Conservation (phyloP, 768 basidiomycete genomes). For the Candolleomyces eurysporus region DNA sequence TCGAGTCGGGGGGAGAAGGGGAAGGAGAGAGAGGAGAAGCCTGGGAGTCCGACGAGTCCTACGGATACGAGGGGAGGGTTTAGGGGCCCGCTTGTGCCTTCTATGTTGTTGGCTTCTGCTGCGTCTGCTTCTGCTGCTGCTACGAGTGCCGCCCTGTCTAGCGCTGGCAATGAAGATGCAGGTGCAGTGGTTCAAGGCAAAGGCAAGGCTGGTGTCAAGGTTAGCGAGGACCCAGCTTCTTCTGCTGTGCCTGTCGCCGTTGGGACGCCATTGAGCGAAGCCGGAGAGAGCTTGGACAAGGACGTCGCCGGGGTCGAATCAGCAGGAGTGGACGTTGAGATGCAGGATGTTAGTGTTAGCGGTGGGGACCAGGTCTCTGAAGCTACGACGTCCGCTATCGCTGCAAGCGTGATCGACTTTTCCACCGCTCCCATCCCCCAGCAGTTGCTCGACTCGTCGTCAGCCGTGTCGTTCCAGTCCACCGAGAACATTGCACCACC, state of each 20-base stretch:
- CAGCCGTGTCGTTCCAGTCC: too few species aligned
- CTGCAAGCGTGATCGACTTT: not conserved
- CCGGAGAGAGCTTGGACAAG: too few species aligned
- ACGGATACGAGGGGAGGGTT: not conserved
- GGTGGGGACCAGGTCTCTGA: not conserved
- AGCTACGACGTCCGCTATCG: not conserved
- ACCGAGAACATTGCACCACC: too few species aligned
- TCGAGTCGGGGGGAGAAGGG: not conserved
- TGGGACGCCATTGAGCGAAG: too few species aligned
- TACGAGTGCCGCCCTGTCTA: too few species aligned
- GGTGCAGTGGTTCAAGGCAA: too few species aligned
- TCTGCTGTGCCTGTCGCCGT: not conserved
- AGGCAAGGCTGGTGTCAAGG: not conserved
- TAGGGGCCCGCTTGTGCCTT: not conserved
- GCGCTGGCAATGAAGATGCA: not conserved
- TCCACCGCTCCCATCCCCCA: too few species aligned
- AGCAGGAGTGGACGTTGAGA: too few species aligned
- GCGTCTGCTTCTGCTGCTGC: not conserved
- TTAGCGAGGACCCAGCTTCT: not conserved
- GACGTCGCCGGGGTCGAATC: too few species aligned
- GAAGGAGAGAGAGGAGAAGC: not conserved
- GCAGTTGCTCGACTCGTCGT: too few species aligned
- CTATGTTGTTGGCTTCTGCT: not conserved
- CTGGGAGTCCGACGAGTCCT: conserved; percentile 4
- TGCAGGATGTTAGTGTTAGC: not conserved